Percentiles rank a stretch among this genome's conserved stretches.
Evolutionary conservation across 2,329 filamentous ascomycete species (phyloP).

Genomic region (Botrytis byssoidea): DNA sequence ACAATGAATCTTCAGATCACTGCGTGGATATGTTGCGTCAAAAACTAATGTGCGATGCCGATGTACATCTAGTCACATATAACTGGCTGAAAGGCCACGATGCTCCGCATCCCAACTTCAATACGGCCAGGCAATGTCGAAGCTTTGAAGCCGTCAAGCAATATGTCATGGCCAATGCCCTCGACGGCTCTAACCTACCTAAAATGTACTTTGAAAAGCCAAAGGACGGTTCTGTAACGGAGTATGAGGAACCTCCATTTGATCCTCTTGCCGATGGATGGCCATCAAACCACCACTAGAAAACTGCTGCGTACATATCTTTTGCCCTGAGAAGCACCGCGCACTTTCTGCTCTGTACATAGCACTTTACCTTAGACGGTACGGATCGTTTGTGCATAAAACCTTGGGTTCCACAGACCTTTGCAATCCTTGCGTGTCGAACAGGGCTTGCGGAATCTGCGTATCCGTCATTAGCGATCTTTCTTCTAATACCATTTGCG

Average conservation of each 20-base stretch:
- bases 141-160: slow-evolving; percentile 12
- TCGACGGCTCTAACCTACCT: slow-evolving; percentile 10
- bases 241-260: slow-evolving; percentile 17
- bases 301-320: neutral
- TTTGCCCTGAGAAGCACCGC: neutral
- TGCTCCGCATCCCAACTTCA: slow-evolving; percentile 15
- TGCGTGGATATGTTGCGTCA: slow-evolving; percentile 17
- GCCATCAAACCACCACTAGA: neutral
- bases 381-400: neutral
- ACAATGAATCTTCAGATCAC: slow-evolving; percentile 7
- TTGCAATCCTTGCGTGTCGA: neutral
- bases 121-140: slow-evolving; percentile 17
- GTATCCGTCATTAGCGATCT: neutral
- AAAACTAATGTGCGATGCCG: slow-evolving; percentile 21
- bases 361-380: neutral
- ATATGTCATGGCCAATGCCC: neutral
- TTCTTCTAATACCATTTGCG: neutral
- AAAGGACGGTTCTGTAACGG: slow-evolving; percentile 15
- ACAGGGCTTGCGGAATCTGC: neutral
- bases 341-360: neutral
- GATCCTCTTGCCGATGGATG: slow-evolving; percentile 3
- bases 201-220: slow-evolving; percentile 10
- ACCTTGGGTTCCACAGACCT: neutral
- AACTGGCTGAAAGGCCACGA: slow-evolving; percentile 17
- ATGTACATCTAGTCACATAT: slow-evolving; percentile 12